Evolutionary conservation across 164 flowering plant genomes (phyloP), one percentile per base, ranked within the genome.

Genomic region (Tetrastigma voinierianum): DNA sequence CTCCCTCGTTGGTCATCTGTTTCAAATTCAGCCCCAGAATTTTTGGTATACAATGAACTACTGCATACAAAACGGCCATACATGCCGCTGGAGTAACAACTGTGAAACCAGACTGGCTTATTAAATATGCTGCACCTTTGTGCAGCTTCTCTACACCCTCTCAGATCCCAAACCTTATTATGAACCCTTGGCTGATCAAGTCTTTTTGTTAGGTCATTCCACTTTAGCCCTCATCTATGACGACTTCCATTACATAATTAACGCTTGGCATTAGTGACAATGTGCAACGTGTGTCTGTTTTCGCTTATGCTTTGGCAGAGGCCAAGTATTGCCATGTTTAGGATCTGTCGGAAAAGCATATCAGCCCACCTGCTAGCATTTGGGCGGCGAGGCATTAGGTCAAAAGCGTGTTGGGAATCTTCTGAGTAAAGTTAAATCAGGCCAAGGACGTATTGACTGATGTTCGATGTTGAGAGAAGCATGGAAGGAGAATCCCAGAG

Each of bases 1-100:
- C 90, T 96, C 62, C 91, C 85, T 75, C 87, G 90, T 13, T 53
- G 84, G 78, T 96, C 99, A 45, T 84, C 89, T 53, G 70, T 90
- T 63, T 67, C 88, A n/a, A 74, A 24, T 15, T 78, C 87, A 43
- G 80, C 97, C 25, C 97, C 97, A 2, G 97, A 95, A 72, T 92
- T 80, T 72, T 67, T 92, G 62, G 97, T 92, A 2, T 92, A 93
- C 76, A 89, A 76, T 64, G 98, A 96, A 67, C 66, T 95, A 19
- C 65, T 90, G 17, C 77, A 76, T 19, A 79, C 86, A 46, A 93
- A 87, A 67, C 83, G 98, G 21, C 91, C 96, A n/a, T 96, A 90
- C 76, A 86, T 96, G 81, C 90, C 87, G n/a, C n/a, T 72, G 97
- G 92, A 52, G 91, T 88, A 20, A 93, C 99, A n/a, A 69, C 83